Conservation (phyloP, 768 basidiomycete species). For the Suillus bovinus region DNA sequence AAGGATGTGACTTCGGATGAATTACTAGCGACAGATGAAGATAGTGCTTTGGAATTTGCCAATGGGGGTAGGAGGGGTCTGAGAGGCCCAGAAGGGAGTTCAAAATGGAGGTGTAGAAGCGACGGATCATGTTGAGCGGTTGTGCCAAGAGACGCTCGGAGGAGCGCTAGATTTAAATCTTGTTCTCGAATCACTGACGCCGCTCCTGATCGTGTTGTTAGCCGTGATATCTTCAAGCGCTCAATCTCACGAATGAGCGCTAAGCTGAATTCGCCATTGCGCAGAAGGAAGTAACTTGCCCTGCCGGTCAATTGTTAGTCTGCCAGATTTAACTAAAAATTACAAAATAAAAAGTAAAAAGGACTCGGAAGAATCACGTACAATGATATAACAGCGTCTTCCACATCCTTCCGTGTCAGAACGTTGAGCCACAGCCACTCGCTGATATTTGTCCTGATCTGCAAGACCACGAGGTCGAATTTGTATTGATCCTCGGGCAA, state of each 20-base stretch:
- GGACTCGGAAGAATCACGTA: constrained; percentile 38
- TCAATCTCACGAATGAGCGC: constrained; percentile 87
- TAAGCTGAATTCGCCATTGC: constrained; percentile 85
- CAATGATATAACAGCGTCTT: constrained; percentile 84
- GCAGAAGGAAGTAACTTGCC: constrained; percentile 83
- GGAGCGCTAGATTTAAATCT: constrained; percentile 82
- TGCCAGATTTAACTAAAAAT: constrained; percentile 11
- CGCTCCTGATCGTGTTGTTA: constrained; percentile 64
- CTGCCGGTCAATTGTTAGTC: constrained; percentile 38
- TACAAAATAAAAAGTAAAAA: background rate
- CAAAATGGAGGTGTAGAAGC: constrained; percentile 71
- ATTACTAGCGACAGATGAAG: constrained; percentile 41
- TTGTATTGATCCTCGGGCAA: constrained; percentile 74
- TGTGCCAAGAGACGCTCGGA: constrained; percentile 87
- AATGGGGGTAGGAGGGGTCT: constrained; percentile 82
- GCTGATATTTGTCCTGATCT: constrained; percentile 78
- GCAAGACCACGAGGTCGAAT: constrained; percentile 72
- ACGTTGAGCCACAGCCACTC: constrained; percentile 96
- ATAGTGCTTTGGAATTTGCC: constrained; percentile 36
- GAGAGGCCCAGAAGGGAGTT: constrained; percentile 77
- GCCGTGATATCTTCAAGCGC: constrained; percentile 74
- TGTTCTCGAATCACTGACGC: constrained; percentile 86
- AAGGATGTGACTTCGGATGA: constrained; percentile 52
- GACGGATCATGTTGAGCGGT: constrained; percentile 85
- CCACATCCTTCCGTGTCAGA: constrained; percentile 78